These are phyloP conservation scores for Phytopythium kandeliae DNA, from an alignment of 352 stramenopile species.

Conservation along the genomic window DNA sequence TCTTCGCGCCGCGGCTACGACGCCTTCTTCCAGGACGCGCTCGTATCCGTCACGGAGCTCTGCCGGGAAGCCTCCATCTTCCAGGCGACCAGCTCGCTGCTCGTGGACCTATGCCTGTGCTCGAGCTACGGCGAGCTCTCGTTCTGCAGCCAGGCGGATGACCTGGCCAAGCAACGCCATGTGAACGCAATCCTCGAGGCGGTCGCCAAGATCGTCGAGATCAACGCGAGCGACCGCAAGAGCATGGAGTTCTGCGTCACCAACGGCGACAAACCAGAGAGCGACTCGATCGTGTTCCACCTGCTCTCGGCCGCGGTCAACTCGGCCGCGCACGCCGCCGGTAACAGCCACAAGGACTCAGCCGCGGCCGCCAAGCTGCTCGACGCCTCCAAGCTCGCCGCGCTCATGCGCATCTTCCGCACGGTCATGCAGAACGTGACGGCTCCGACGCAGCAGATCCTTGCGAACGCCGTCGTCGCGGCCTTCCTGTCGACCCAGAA, in stretches of 20 bases:
- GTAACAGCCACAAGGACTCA: conserved; percentile 7
- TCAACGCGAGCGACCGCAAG: conserved; percentile 58
- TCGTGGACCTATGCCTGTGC: conserved; percentile 55
- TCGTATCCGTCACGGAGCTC: conserved; percentile 70
- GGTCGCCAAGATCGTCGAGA: conserved; percentile 76
- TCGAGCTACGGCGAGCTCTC: conserved; percentile 11
- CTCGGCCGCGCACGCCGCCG: conserved; percentile 34
- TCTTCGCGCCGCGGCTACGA: conserved; percentile 52
- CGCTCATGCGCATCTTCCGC: conserved; percentile 59
- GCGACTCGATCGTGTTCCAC: conserved; percentile 51
- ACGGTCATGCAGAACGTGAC: conserved; percentile 78
- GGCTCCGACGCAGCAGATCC: conserved; percentile 46
- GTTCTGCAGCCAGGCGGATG: conserved; percentile 31
- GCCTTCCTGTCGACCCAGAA: conserved; percentile 51
- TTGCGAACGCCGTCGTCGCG: conserved; percentile 51
- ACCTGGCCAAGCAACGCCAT: conserved; percentile 23
- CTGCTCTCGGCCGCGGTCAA: conserved; percentile 58
- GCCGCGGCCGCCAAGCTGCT: conserved; percentile 15
- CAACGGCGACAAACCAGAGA: conserved; percentile 14
- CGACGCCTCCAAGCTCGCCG: conserved; percentile 31
- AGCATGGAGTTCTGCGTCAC: conserved; percentile 81
- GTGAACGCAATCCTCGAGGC: conserved; percentile 56
- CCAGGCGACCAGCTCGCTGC: conserved; percentile 64
- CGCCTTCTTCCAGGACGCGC: conserved; percentile 60
- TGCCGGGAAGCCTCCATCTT: conserved; percentile 75